A percentile compares a stretch with the other conserved stretches of the same genome.
Evolutionary conservation across 2,329 filamentous ascomycete species (phyloP).

Genomic region (Monosporascus sp.): DNA sequence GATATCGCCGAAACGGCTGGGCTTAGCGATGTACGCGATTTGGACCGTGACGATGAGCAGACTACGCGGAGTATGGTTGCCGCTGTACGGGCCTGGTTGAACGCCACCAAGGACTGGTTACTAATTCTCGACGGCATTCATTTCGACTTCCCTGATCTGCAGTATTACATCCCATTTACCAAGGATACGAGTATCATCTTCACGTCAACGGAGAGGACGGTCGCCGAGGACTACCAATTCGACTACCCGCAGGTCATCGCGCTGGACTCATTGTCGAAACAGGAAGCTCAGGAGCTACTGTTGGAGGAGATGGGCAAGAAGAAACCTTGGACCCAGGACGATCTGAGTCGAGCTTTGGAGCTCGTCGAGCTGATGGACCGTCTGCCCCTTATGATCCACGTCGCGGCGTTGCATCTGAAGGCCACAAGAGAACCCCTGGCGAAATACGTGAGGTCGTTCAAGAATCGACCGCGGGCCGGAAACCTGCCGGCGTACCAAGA

Average conservation of each 20-base stretch:
- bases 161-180: constrained; percentile 59
- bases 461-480: constrained; percentile 49
- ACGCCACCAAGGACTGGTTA: constrained; percentile 57
- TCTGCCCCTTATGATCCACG: constrained; percentile 63
- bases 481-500: constrained; percentile 41
- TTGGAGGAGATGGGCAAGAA: constrained; percentile 58
- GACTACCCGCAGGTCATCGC: constrained; percentile 54
- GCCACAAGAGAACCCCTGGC: constrained; percentile 56
- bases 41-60: constrained; percentile 31
- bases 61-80: constrained; percentile 46
- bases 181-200: constrained; percentile 61
- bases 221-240: constrained; percentile 49
- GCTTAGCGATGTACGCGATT: constrained; percentile 37
- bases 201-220: constrained; percentile 58
- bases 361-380: constrained; percentile 59
- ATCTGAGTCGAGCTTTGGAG: constrained; percentile 52
- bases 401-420: constrained; percentile 57
- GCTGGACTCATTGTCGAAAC: constrained; percentile 47
- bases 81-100: constrained; percentile 57
- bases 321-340: constrained; percentile 47
- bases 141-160: constrained; percentile 53
- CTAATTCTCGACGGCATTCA: constrained; percentile 62
- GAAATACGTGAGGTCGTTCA: constrained; percentile 54
- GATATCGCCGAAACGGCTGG: constrained; percentile 57
- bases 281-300: constrained; percentile 56